Evolutionary conservation across 108 stramenopile species (phyloP).

Genomic region (Poteriospumella lacustris): DNA sequence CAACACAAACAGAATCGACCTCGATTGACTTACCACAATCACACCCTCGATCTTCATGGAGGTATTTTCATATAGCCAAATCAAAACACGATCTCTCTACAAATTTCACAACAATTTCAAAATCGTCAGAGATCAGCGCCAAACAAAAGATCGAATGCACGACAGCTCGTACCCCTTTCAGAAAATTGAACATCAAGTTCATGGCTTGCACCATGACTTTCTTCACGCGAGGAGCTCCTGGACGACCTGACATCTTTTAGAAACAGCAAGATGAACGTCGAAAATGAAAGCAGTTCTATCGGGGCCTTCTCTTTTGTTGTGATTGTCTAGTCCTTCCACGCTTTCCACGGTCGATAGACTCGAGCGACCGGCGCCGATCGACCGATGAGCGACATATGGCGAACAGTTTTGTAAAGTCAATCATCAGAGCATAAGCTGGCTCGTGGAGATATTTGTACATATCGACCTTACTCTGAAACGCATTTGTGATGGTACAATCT

Average conservation of each 20-base stretch:
- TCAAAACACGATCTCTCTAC: constrained; percentile 59
- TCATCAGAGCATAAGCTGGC: too few relatives aligned
- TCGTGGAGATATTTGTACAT: too few relatives aligned
- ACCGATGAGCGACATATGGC: too few relatives aligned
- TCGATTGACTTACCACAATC: constrained; percentile 61
- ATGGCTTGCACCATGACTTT: constrained; percentile 72
- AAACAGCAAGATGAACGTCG: too few relatives aligned
- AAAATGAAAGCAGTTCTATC: too few relatives aligned
- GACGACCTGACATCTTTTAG: constrained; percentile 17
- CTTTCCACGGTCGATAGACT: too few relatives aligned
- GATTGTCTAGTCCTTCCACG: too few relatives aligned
- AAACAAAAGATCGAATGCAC: not conserved
- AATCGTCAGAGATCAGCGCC: not conserved
- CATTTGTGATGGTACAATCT: too few relatives aligned
- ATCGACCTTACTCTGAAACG: too few relatives aligned
- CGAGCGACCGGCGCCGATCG: too few relatives aligned
- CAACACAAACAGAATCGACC: constrained; percentile 1
- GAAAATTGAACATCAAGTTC: constrained; percentile 91
- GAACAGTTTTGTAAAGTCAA: too few relatives aligned
- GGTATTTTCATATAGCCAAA: constrained; percentile 97
- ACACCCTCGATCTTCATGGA: constrained; percentile 90
- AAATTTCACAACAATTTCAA: not conserved
- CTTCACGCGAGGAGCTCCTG: constrained; percentile 35
- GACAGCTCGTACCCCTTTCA: constrained; percentile 53
- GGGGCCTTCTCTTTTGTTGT: too few relatives aligned